phyloP scores from a whole-genome alignment of 2,329 filamentous ascomycete genomes.

The Colletotrichum paranaense region DNA sequence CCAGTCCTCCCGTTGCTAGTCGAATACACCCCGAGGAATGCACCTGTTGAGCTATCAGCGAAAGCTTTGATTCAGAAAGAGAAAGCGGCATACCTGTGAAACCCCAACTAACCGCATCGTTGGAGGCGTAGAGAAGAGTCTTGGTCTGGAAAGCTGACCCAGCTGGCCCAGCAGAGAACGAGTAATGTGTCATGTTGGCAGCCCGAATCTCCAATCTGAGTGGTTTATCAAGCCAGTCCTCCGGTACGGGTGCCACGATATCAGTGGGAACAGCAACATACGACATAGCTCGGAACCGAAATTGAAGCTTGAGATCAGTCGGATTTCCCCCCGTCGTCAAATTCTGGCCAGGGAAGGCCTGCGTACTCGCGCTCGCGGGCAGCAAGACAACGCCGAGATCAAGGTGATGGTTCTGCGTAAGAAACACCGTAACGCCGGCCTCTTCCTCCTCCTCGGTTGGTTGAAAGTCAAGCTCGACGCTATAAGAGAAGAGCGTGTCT shows the following conservation, averaged over 20 bases:
- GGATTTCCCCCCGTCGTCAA: neutral
- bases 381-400: slow-evolving; percentile 53
- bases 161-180: slow-evolving; percentile 50
- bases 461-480: slow-evolving; percentile 56
- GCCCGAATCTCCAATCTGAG: slow-evolving; percentile 56
- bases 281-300: slow-evolving; percentile 58
- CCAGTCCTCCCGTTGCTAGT: slow-evolving; percentile 62
- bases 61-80: neutral
- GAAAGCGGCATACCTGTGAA: slow-evolving; percentile 47
- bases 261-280: slow-evolving; percentile 51
- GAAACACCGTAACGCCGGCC: slow-evolving; percentile 63
- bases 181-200: slow-evolving; percentile 58
- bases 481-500: slow-evolving; percentile 64
- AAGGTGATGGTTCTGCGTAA: slow-evolving; percentile 65
- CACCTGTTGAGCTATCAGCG: slow-evolving; percentile 46
- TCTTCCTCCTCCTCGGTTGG: slow-evolving; percentile 55
- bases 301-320: slow-evolving; percentile 47
- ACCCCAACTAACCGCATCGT: slow-evolving; percentile 24
- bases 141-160: slow-evolving; percentile 44
- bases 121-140: slow-evolving; percentile 46
- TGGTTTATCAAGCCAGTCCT: slow-evolving; percentile 46
- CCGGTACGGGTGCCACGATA: slow-evolving; percentile 51
- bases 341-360: slow-evolving; percentile 10
- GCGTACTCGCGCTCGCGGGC: slow-evolving; percentile 2
- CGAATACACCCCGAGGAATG: slow-evolving; percentile 62